Percentiles rank a stretch among this genome's conserved stretches.
These are phyloP conservation scores for Penicillium aurantiogriseum DNA, from an alignment of 2,329 filamentous ascomycete species.

Conservation along the genomic window DNA sequence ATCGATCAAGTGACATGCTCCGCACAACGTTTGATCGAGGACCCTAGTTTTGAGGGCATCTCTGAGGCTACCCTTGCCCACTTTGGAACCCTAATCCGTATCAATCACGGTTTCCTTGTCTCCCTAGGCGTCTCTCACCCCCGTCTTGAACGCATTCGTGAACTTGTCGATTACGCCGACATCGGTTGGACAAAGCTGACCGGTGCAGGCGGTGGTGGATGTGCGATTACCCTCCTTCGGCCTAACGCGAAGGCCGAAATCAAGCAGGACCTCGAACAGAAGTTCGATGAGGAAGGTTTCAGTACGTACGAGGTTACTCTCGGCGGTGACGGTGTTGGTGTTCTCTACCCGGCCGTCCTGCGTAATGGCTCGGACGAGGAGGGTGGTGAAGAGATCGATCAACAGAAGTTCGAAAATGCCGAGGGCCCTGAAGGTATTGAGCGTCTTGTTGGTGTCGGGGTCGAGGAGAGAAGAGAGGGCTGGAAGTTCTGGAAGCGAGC, in stretches of 20 bases:
- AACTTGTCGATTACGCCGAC: slow-evolving; percentile 82
- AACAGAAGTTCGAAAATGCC: slow-evolving; percentile 82
- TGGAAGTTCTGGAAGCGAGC: slow-evolving; percentile 79
- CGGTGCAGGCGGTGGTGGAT: slow-evolving; percentile 91
- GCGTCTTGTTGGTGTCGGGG: slow-evolving; percentile 75
- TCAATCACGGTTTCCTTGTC: slow-evolving; percentile 92
- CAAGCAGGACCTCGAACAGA: slow-evolving; percentile 62
- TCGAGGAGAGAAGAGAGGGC: slow-evolving; percentile 67
- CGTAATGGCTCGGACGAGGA: slow-evolving; percentile 79
- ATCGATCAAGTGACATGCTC: slow-evolving; percentile 67
- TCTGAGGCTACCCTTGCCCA: slow-evolving; percentile 65
- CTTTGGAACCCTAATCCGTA: slow-evolving; percentile 82
- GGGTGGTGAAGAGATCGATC: slow-evolving; percentile 87
- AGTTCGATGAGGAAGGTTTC: slow-evolving; percentile 71
- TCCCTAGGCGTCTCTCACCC: slow-evolving; percentile 93
- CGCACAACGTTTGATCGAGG: slow-evolving; percentile 55
- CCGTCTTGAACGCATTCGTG: slow-evolving; percentile 83
- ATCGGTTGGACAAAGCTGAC: slow-evolving; percentile 98
- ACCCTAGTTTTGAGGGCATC: slow-evolving; percentile 66
- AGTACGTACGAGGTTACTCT: slow-evolving; percentile 84
- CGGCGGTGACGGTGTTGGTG: slow-evolving; percentile 88
- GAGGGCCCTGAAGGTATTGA: slow-evolving; percentile 84
- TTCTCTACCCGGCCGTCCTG: slow-evolving; percentile 88
- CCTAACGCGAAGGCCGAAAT: slow-evolving; percentile 59
- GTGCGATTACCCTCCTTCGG: slow-evolving; percentile 85